Base-by-base conservation (phyloP, 2,329 filamentous ascomycete genomes). In the Madurella mycetomatis region DNA sequence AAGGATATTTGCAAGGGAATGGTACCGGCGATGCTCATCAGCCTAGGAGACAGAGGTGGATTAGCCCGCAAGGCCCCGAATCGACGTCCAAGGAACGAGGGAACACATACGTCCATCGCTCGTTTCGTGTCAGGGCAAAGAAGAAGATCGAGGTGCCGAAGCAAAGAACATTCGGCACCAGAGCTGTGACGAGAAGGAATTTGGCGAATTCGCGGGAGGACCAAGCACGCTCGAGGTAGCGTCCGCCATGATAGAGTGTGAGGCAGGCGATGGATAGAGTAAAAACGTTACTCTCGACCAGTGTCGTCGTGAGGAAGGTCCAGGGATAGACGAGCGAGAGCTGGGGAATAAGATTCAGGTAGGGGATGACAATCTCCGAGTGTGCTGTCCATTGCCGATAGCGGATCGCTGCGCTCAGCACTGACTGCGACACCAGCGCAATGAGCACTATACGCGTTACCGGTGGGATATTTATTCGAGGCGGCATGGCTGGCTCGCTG, bases 201-300 rank as follows among this genome's bases (percentile, higher is more conserved):
- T 95, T 96, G 66, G 85, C 90, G 69, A 96, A 90, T 71, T 97
- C 92, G 54, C 82, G 83, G 25, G 90, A 92, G 32, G 91, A 92
- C 94, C 92, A 99, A 34, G 94, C 92, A 66, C 94, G 81, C 79
- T 99, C 94, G 18, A 99, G 82, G 71, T 99, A 99, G 64, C 91
- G 85, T 9, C 94, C 94, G 52, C 92, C 92, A 74, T 96, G 90
- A 71, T 92, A 95, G 51, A 97, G 73, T 1, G 92, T 92, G 42
- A 86, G 76, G 30, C 80, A 85, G 46, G 90, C 90, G 54, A 95
- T 83, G 25, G 83, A 73, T 42, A 96, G 78, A 11, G 90, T 95
- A 66, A 96, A 88, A 64, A 97, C 78, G 70, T 97, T 97, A 72
- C 90, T 88, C 75, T 99, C 94, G 47, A 96, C 90, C 53, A 96